These are phyloP conservation scores for Podila horticola DNA, from an alignment of 192 early-diverging fungal genomes.

Conservation along the genomic window DNA sequence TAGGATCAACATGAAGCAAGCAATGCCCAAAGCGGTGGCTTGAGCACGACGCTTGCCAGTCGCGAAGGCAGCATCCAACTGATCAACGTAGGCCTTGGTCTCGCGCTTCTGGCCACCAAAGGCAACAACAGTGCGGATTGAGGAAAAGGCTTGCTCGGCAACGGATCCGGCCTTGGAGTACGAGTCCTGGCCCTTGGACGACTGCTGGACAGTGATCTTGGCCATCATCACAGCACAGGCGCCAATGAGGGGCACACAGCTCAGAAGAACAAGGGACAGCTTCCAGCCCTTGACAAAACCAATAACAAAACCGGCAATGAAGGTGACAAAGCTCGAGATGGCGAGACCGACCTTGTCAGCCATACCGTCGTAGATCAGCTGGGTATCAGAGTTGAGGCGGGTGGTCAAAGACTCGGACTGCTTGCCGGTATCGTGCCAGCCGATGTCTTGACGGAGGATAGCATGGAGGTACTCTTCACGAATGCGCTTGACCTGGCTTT, in stretches of 20 bases:
- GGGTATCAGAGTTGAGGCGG: conserved; percentile 87
- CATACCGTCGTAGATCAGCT: conserved; percentile 91
- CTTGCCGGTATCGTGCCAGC: conserved; percentile 86
- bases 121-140: conserved; percentile 88
- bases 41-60: conserved; percentile 70
- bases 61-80: conserved; percentile 68
- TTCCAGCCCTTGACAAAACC: conserved; percentile 87
- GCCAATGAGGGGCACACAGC: conserved; percentile 79
- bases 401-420: conserved; percentile 86
- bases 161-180: conserved; percentile 89
- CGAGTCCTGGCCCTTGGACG: conserved; percentile 68
- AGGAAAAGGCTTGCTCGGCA: conserved; percentile 85
- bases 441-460: conserved; percentile 88
- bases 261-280: conserved; percentile 83
- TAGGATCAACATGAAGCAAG: conserved; percentile 79
- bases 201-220: conserved; percentile 57
- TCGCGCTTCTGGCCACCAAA: conserved; percentile 86
- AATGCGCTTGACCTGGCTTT: conserved; percentile 65
- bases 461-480: conserved; percentile 79
- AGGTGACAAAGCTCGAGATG: conserved; percentile 74
- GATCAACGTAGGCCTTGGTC: conserved; percentile 41
- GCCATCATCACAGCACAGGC: conserved; percentile 64
- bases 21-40: conserved; percentile 73
- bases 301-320: conserved; percentile 77
- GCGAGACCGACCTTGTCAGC: conserved; percentile 84